phyloP scores from a whole-genome alignment of 2,329 filamentous ascomycete species.

The Dactylellina leptospora region DNA sequence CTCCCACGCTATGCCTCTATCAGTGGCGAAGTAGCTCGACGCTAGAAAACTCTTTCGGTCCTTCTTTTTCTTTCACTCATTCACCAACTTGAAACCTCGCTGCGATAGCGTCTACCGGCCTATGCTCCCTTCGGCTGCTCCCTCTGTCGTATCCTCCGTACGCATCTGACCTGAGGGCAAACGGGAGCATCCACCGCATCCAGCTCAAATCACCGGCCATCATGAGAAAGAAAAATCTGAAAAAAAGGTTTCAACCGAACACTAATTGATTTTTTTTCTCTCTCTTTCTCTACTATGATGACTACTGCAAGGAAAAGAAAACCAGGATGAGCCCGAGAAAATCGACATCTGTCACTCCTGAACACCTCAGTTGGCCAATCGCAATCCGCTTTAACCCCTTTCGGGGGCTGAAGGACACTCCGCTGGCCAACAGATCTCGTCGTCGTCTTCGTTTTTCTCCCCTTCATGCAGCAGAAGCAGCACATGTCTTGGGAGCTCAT shows the following conservation, averaged over 20 bases:
- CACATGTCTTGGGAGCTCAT: constrained; percentile 47
- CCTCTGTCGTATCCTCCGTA: constrained; percentile 9
- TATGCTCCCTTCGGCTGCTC: constrained; percentile 8
- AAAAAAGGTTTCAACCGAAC: not conserved
- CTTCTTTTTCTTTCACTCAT: not conserved
- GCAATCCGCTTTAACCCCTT: constrained; percentile 44
- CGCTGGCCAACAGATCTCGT: constrained; percentile 11
- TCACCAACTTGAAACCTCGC: not conserved
- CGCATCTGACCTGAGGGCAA: constrained; percentile 3
- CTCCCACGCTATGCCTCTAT: not conserved
- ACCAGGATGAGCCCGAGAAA: constrained; percentile 17
- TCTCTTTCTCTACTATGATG: constrained; percentile 7
- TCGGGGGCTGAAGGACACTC: constrained; percentile 22
- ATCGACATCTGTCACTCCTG: constrained; percentile 45
- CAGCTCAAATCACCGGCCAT: constrained; percentile 12
- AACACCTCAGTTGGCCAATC: constrained; percentile 47
- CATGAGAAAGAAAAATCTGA: too few relatives aligned
- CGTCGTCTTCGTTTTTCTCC: not conserved
- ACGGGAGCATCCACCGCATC: constrained; percentile 16
- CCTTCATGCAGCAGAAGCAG: too few relatives aligned
- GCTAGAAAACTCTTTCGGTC: constrained; percentile 39
- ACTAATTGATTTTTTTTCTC: not conserved
- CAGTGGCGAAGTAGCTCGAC: constrained; percentile 43
- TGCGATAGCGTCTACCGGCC: not conserved
- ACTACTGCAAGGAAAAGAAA: not conserved